These are phyloP conservation scores for Mortierella sp. DNA, from an alignment of 371 early-diverging fungal genomes.

Conservation along the genomic window DNA sequence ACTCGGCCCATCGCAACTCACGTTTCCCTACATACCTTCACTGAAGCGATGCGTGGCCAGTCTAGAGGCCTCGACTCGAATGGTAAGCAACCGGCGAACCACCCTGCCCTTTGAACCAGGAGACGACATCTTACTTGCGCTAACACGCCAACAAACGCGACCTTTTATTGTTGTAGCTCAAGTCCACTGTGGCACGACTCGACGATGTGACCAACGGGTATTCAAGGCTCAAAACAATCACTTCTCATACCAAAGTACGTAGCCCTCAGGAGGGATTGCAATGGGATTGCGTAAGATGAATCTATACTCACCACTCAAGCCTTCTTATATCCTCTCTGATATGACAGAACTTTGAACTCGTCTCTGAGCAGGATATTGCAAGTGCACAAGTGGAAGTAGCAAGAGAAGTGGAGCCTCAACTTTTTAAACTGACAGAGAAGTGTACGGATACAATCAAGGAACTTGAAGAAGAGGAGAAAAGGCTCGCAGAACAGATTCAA, in stretches of 20 bases:
- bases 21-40: slow-evolving; percentile 21
- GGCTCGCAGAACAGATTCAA: slow-evolving; percentile 13
- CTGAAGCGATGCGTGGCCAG: slow-evolving; percentile 36
- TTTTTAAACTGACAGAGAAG: slow-evolving; percentile 20
- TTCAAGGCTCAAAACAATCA: slow-evolving; percentile 37
- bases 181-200: slow-evolving; percentile 23
- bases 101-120: too few relatives aligned
- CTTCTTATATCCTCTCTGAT: neutral
- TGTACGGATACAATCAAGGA: slow-evolving; percentile 17
- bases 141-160: neutral
- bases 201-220: slow-evolving; percentile 40
- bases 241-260: slow-evolving; percentile 34
- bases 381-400: slow-evolving; percentile 22
- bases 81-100: slow-evolving; percentile 9
- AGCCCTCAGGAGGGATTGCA: too few relatives aligned
- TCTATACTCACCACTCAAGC: too few relatives aligned
- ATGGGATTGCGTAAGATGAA: too few relatives aligned
- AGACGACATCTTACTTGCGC: neutral
- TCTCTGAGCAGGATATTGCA: slow-evolving; percentile 44
- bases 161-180: slow-evolving; percentile 19
- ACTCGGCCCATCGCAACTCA: neutral
- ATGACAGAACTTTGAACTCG: slow-evolving; percentile 29
- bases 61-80: slow-evolving; percentile 23
- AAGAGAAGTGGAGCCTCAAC: slow-evolving; percentile 29
- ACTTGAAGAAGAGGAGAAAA: slow-evolving; percentile 26